Base-by-base conservation (phyloP, 306 rosid genomes). In the Pyrus bretschneideri region DNA sequence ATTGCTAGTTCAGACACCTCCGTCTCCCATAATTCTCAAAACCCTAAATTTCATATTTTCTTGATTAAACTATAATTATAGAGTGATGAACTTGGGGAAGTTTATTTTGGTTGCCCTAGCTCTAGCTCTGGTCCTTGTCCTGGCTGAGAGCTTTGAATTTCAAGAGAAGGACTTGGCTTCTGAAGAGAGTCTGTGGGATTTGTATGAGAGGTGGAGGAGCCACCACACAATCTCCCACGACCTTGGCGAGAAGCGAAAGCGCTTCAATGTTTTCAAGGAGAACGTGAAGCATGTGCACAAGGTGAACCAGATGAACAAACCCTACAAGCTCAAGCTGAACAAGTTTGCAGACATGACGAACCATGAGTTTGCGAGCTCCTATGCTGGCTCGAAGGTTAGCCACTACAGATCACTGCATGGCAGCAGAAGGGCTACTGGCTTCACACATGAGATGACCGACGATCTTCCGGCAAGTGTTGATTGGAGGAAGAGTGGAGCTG, bases 401-500 rank as follows among this genome's bases (percentile, higher is more conserved):
- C 89, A 80, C 62, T 46, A 73, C 74, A 70, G 84, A 58, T 30
- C 59, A 57, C 59, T 81, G 33, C 78, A 14, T 3, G 88, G 79
- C 7, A 61, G 18, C 29, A 52, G 59, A 3, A 58, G 69, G 45
- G 33, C 3, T 27, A 81, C 79, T 5, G 29, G 74, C 54, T 84
- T 86, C 79, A 52, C 59, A 77, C 73, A 86, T 38, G 80, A 68
- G 55, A 44, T 70, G 25, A 72, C 62, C 9, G 51, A 23, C 13
- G 58, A 74, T 45, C 79, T 82, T 74, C 88, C 86, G 7, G 27
- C 78, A 3, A 67, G 66, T 54, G 63, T 84, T 40, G 88, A 87
- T 58, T 87, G 91, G 91, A 87, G 91, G 75, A 80, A 70, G 70
- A 81, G 44, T 62, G 87, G 89, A 51, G 87, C 85, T 8, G 85